These are phyloP conservation scores for Orbilia javanica DNA, from an alignment of 2,329 filamentous ascomycete species.

Conservation along the genomic window DNA sequence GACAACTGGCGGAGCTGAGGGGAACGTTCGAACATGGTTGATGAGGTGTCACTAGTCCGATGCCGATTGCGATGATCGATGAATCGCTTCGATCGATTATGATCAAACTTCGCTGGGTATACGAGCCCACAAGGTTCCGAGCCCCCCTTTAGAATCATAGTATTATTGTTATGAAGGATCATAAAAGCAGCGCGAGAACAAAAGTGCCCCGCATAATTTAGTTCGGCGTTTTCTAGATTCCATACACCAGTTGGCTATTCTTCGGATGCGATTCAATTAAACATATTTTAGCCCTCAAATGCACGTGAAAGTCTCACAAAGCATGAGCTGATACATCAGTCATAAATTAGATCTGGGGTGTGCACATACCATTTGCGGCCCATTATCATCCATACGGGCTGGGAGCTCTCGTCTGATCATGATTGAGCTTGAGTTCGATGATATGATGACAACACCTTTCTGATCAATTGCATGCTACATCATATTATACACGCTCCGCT, in stretches of 20 bases:
- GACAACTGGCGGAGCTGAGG: too few relatives aligned
- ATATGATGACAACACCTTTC: background rate
- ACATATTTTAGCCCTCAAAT: background rate
- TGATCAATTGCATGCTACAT: background rate
- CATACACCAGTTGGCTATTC: background rate
- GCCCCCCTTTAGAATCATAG: background rate
- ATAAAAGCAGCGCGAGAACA: background rate
- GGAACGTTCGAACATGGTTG: background rate
- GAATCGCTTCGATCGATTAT: too few relatives aligned
- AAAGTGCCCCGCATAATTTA: background rate
- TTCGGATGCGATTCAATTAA: too few relatives aligned
- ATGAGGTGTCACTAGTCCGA: background rate
- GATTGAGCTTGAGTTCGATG: background rate
- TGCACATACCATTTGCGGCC: background rate
- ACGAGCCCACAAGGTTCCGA: background rate
- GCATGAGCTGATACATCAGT: background rate
- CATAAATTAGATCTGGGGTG: background rate
- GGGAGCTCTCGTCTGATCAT: background rate
- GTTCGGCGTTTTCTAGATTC: background rate
- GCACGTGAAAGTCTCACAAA: background rate
- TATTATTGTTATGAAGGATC: background rate
- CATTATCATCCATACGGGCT: background rate
- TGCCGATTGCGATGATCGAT: too few relatives aligned
- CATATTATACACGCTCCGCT: background rate
- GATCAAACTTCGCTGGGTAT: too few relatives aligned